Evolutionary conservation across 495 filamentous ascomycete species (phyloP), one percentile per base, ranked within the genome.

Genomic region (Hypoxylon trugodes): DNA sequence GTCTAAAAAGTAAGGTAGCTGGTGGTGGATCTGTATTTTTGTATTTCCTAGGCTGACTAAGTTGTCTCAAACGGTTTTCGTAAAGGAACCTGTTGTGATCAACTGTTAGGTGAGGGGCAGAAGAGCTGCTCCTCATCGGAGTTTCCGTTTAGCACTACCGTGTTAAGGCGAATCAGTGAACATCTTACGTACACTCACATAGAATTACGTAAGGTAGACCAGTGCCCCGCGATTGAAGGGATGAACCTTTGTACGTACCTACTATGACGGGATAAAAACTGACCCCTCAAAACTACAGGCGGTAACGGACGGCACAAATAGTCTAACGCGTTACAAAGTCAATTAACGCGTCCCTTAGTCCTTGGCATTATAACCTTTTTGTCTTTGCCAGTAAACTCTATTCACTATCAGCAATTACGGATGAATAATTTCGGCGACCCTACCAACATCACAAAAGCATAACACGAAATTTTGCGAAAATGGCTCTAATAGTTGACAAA

Each of bases 401-500:
- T n/a, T n/a, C n/a, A n/a, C 5, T 30, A 56, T 12, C 18, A 13
- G 13, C 5, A 40, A 3, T 54, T 33, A 30, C 4, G 4, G 28
- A 4, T 30, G 28, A n/a, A n/a, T 30, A 30, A 30, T 30, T 30
- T 10, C 28, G 28, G 10, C 10, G 4, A 5, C 28, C 4, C 28
- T 10, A 30, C 5, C 22, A 16, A 48, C n/a, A 18, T 19, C 12
- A 26, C 22, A 38, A 18, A 37, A 12, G n/a, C 18, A 10, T 28
- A 41, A 0, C 16, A 8, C 1, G 2, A 53, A 3, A 53, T 45
- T 40, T n/a, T 7, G 40, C 19, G 5, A 73, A 36, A 10, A 85
- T 85, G 83, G 81, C 83, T 52, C 86, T 98, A 22, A 89, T 97
- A 33, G 94, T 98, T 9, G 95, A 98, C 73, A 97, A 95, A 69